These are phyloP conservation scores for Aspergillus sp. DNA, from an alignment of 2,329 filamentous ascomycete genomes.

Conservation along the genomic window DNA sequence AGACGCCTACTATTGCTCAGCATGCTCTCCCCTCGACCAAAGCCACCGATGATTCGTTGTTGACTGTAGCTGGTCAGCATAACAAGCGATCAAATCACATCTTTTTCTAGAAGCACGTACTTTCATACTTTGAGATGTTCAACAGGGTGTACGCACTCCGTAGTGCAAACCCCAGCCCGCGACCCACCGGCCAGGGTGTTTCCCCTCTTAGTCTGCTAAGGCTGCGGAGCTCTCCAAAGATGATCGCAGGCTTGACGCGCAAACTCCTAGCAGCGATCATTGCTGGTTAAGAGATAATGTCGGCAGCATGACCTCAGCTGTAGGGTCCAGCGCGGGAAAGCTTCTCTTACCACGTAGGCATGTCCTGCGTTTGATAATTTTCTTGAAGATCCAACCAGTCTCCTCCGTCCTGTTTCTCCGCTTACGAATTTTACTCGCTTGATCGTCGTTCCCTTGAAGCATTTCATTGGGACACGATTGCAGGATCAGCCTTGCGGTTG, in stretches of 20 bases:
- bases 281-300: slow-evolving; percentile 7
- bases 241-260: slow-evolving; percentile 17
- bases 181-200: slow-evolving; percentile 1
- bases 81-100: background rate
- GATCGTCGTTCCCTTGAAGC: background rate
- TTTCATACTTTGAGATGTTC: background rate
- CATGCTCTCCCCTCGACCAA: background rate
- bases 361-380: background rate
- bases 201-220: slow-evolving; percentile 3
- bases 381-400: background rate
- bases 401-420: background rate
- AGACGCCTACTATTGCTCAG: background rate
- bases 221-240: slow-evolving; percentile 10
- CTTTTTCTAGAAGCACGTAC: background rate
- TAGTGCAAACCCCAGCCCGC: background rate
- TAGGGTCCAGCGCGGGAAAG: slow-evolving; percentile 3
- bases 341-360: background rate
- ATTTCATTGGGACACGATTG: background rate
- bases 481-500: background rate
- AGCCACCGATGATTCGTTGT: background rate
- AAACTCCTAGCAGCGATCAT: slow-evolving; percentile 20
- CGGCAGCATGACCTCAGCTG: slow-evolving; percentile 19
- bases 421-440: background rate
- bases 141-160: background rate
- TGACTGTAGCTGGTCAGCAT: background rate